phyloP scores from a whole-genome alignment of 164 flowering plant species.

The Dillenia suffruticosa region DNA sequence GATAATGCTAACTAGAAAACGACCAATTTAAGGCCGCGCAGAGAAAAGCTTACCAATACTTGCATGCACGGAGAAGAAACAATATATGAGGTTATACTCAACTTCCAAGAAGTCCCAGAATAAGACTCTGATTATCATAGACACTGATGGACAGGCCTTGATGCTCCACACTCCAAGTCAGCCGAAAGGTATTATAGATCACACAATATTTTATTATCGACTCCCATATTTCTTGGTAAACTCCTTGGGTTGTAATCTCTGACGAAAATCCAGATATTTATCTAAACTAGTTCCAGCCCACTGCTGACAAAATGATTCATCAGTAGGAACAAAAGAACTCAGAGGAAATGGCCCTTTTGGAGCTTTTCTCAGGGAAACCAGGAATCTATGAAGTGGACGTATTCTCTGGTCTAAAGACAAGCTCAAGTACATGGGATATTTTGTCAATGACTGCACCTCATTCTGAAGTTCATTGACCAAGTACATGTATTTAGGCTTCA shows the following conservation, averaged over 20 bases:
- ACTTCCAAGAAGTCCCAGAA: too few species aligned
- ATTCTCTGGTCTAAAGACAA: conserved; percentile 92
- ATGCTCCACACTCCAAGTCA: too few species aligned
- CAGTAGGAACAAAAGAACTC: conserved; percentile 84
- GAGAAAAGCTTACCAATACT: too few species aligned
- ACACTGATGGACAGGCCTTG: too few species aligned
- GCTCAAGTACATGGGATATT: conserved; percentile 90
- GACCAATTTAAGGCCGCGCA: too few species aligned
- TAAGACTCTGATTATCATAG: too few species aligned
- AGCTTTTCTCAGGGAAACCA: conserved; percentile 83
- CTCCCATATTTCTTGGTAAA: conserved; percentile 74
- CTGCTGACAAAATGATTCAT: conserved; percentile 85
- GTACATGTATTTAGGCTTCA: conserved; percentile 85
- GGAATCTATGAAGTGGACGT: conserved; percentile 90
- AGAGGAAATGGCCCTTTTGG: conserved; percentile 96
- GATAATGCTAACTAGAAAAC: too few species aligned
- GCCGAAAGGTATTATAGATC: too few species aligned
- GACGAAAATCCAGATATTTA: conserved; percentile 75
- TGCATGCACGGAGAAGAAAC: too few species aligned
- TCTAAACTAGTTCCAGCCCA: conserved; percentile 94
- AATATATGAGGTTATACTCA: too few species aligned
- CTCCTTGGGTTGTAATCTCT: conserved; percentile 60
- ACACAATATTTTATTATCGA: too few species aligned
- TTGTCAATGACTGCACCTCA: conserved; percentile 78
- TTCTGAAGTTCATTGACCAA: conserved; percentile 80